These are phyloP conservation scores for Apiospora pterosperma DNA, from an alignment of 2,329 filamentous ascomycete genomes.

Conservation along the genomic window DNA sequence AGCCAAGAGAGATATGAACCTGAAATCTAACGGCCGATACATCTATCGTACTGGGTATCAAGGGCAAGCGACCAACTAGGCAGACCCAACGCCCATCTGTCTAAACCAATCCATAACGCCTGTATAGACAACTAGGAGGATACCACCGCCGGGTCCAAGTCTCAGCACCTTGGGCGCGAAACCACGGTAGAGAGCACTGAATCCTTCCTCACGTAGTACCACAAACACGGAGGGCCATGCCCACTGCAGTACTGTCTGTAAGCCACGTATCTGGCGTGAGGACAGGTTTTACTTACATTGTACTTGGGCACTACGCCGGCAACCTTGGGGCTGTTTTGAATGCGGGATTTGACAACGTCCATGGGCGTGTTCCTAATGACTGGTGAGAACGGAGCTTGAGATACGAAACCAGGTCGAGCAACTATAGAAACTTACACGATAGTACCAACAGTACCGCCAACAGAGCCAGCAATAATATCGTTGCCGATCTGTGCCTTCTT, in stretches of 20 bases:
- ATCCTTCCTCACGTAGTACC: slow-evolving; percentile 71
- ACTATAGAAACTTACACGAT: neutral
- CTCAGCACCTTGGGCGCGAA: slow-evolving; percentile 40
- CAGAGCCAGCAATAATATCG: slow-evolving; percentile 79
- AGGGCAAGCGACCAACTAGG: neutral
- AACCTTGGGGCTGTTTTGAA: slow-evolving; percentile 88
- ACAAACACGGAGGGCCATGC: neutral
- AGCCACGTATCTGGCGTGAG: neutral
- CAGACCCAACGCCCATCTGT: slow-evolving; percentile 14
- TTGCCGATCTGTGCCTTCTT: slow-evolving; percentile 65
- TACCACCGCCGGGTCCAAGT: slow-evolving; percentile 48
- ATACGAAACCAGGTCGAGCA: neutral
- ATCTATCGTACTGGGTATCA: slow-evolving; percentile 4
- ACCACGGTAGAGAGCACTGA: slow-evolving; percentile 50
- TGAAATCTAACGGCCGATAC: slow-evolving; percentile 11
- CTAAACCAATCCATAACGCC: slow-evolving; percentile 58
- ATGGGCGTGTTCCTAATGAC: slow-evolving; percentile 89
- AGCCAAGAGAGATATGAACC: neutral
- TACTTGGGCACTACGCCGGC: slow-evolving; percentile 86
- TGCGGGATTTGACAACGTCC: slow-evolving; percentile 97
- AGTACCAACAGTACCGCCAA: slow-evolving; percentile 71
- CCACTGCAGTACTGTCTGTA: neutral
- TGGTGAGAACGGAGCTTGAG: slow-evolving; percentile 28
- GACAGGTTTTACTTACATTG: slow-evolving; percentile 45
- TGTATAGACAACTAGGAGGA: slow-evolving; percentile 65